Conservation (phyloP, 257 asterid genomes). For the Cinchona pubescens region DNA sequence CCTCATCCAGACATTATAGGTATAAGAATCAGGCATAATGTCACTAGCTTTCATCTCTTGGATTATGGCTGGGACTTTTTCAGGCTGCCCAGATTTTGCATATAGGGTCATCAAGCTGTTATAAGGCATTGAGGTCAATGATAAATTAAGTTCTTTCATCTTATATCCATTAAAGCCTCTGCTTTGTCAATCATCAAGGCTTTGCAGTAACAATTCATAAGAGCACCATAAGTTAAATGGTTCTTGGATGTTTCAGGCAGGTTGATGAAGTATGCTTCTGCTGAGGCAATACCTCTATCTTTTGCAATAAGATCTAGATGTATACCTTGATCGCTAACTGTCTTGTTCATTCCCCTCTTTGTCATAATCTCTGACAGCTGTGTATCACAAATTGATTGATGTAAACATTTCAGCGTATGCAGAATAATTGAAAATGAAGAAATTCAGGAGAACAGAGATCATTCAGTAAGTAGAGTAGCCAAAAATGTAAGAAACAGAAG, state of each 20-base stretch:
- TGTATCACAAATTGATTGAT: constrained; percentile 15
- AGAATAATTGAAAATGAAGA: not conserved
- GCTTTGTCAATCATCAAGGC: constrained; percentile 66
- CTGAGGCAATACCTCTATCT: constrained; percentile 58
- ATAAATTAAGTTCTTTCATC: constrained; percentile 84
- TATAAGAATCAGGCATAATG: constrained; percentile 63
- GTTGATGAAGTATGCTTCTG: constrained; percentile 65
- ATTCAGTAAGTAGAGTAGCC: not conserved
- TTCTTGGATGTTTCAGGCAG: constrained; percentile 76
- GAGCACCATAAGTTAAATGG: constrained; percentile 79
- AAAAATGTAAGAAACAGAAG: too few species aligned
- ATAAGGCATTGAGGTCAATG: constrained; percentile 71
- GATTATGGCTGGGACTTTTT: constrained; percentile 58
- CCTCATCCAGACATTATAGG: constrained; percentile 95
- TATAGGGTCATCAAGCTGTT: constrained; percentile 87
- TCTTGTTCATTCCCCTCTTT: constrained; percentile 87
- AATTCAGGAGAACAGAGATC: not conserved
- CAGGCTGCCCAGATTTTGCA: constrained; percentile 50
- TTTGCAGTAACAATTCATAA: constrained; percentile 87
- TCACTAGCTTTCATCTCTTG: constrained; percentile 81
- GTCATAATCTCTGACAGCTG: constrained; percentile 83
- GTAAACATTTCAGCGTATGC: not conserved
- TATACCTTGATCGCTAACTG: constrained; percentile 76
- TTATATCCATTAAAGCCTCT: constrained; percentile 61
- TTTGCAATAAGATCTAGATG: constrained; percentile 88